Base-by-base conservation (phyloP, 169 alveolate species). In the Plasmodium falciparum region DNA sequence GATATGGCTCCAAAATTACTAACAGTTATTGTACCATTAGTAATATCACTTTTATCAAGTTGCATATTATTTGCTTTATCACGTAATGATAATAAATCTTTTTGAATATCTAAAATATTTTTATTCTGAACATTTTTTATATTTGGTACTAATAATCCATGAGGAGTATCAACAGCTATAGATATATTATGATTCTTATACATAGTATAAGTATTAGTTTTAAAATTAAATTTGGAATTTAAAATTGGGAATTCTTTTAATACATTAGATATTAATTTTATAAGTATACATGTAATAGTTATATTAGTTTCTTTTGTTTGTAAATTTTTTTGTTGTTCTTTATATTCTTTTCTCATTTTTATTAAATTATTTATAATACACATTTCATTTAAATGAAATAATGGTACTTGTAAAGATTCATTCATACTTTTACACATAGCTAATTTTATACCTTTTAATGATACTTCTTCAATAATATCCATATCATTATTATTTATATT, bases 1-100 rank as follows among this genome's bases (percentile, higher is more conserved):
- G 97, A 99, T 52, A 97, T 94, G 65, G 97, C 97, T 2, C 99
- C 99, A 49, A 97, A 97, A 94, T 97, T 97, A 52, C 98, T 95
- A 52, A 98, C 76, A 17, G 98, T 93, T 56, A 97, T 93, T 0
- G 99, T 97, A 4, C 99, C 99, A 33, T 97, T 98, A 29, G 85
- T 91, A 43, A 97, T 93, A 61, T 97, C 99, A 24, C 86, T 95
- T 17, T 91, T 91, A 7, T 97, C 86, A 45, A 98, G 93, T 43
- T 73, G 78, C 95, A 76, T 90, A 11, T 89, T 73, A 76, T 75
- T 17, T 93, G 98, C 99, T 73, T 91, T 94, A 33, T 93, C 91
- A 89, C 97, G 97, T 20, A 98, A 90, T 9, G 93, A 69, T 43
- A 45, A 43, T 24, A 98, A 85, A 54, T 97, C 99, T 24, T 93